Evolutionary conservation across 2,329 filamentous ascomycete genomes (phyloP), one percentile per base, ranked within the genome.

Genomic region (Hypomyces perniciosus): DNA sequence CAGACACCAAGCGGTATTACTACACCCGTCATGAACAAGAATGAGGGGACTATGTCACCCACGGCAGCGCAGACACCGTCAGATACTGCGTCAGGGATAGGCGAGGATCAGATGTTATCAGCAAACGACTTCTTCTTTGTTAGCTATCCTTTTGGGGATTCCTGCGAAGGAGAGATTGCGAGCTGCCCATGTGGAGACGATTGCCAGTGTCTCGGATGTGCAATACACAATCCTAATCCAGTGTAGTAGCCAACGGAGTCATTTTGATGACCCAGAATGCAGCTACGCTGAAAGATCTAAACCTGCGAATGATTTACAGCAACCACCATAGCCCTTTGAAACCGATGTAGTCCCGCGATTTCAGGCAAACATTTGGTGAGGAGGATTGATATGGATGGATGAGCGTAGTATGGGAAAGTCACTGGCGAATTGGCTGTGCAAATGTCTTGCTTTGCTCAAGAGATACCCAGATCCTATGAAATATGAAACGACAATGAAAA

Each of bases 41-140:
- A 39, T 34, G 65, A 70, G 30, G 65, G 60, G 8, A 57, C 60
- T 10, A 64, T 61, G 57, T 71, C 73, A 6, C 70, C 74, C 6
- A 55, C 62, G 9, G 67, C 69, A 20, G 70, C 68, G 26, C 72
- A 69, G 47, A 77, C 76, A 6, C 74, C 76, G 1, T 76, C 73
- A 2, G 72, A 77, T 46, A 68, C 70, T 5, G 71, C 73, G 2
- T 73, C 73, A 1, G 67, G 65, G 0, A 56, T 68, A 10, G 67
- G 66, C 48, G 77, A 81, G 46, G 79, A 81, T 54, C 74, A 80
- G 58, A 70, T 68, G 6, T 62, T 80, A 27, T 70, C 74, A 2
- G 73, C 74, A 1, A 72, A 68, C 46, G 77, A 83, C 61, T 84
- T 78, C 65, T 75, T 83, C 61, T 83, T 83, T 57, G 79, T 83